Evolutionary conservation across 495 filamentous ascomycete species (phyloP), one percentile per base, ranked within the genome.

Genomic region (Elaphomyces granulatus): DNA sequence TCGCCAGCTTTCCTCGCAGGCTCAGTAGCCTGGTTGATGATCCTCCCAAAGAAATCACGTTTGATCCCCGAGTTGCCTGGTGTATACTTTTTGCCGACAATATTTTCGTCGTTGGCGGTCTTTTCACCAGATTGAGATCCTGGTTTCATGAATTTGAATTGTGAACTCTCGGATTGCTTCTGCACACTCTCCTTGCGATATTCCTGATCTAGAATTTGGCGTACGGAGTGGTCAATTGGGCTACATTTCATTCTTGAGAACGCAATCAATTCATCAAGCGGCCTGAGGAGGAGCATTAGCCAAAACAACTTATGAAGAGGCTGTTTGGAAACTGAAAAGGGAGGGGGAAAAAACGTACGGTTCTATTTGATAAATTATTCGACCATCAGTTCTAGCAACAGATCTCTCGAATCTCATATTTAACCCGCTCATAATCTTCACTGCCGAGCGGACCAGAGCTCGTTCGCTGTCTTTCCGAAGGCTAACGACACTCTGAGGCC

Each of bases 361-460:
- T 50, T 95, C 87, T 88, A 98, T 90, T 21, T 90, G 75, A 55
- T 90, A 94, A 8, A 88, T 77, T 78, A 80, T 94, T 46, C 75
- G 66, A 46, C 65, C 60, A 45, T 70, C 50, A 37, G 66, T 62
- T 38, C 69, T 59, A 15, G 60, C 63, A 23, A 67, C 68, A n/a
- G 64, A 66, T 48, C 76, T 78, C 48, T 93, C 82, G 58, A 94
- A 87, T 3, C 72, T 72, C 17, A 96, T 78, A 3, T 83, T 79
- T 34, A 87, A 66, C 17, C 81, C 80, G 8, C 66, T 64, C 71
- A 96, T 86, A 6, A 87, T 79, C 18, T 73, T 67, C 2, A 90
- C 86, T 4, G 87, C 81, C 17, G 82, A 68, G 38, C 68, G 66
- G 15, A 98, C 81, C 54, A 94, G 78, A 8, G 59, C 64, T 49